Evolutionary conservation across 1,139 yeast genomes (phyloP), one percentile per base, ranked within the genome.

Genomic region (Taphrina wiesneri): DNA sequence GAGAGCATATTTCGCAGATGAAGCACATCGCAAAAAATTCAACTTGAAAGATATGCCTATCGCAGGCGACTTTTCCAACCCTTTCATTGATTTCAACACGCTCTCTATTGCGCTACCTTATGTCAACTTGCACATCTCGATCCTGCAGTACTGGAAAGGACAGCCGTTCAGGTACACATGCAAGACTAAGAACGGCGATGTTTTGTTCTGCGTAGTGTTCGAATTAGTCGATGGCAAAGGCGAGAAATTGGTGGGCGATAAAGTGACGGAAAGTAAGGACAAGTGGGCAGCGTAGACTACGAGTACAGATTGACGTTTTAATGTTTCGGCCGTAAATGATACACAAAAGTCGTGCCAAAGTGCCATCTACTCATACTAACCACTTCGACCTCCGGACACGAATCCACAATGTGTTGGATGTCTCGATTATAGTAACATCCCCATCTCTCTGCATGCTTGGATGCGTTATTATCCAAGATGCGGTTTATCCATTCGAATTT

Each of bases 391-490:
- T 96, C 97, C 15, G 96, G 87, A 34, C 64, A 60, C 69, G 85
- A 86, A 73, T 88, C 92, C 34, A 93, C 81, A 64, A 93, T 81
- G 72, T 87, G 93, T 39, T 91, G 96, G 71, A 93, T 90, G 74
- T 93, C 98, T 70, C 93, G 80, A 74, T 93, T 93, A 97, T 98
- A 93, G 74, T 98, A 81, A 77, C 99, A 93, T 2, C 97, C 98
- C 98, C 98, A 93, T 13, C 88, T 86, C 70, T 88, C 83, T 79
- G 92, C 85, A 77, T 97, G 86, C 71, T 85, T 83, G 67, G 85
- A 91, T 6, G 97, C 92, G 70, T 95, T 82, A 70, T 85, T 84
- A 76, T 93, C 98, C 76, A 93, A 80, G 69, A 88, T 86, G 53
- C 85, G 83, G 76, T 95, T 93, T 70, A 93, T 82, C 68, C 87